These are phyloP conservation scores for Royoungia palumana DNA, from an alignment of 768 basidiomycete genomes.

Conservation along the genomic window DNA sequence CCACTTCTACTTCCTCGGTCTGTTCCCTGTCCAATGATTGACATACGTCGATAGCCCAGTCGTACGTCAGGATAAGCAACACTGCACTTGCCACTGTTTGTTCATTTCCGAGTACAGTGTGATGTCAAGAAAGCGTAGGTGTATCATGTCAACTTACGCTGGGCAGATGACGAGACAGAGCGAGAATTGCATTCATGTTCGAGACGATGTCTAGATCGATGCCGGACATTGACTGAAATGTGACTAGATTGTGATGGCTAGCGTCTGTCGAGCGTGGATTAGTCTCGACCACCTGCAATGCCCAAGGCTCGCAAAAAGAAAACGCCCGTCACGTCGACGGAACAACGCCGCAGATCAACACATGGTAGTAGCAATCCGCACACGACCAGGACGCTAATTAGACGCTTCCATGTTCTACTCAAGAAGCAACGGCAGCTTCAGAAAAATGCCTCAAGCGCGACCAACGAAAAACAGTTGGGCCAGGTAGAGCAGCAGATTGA, in stretches of 20 bases:
- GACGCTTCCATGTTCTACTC: constrained; percentile 75
- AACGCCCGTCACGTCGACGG: constrained; percentile 38
- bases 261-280: too few species aligned
- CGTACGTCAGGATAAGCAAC: too few species aligned
- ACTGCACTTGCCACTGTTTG: too few species aligned
- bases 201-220: too few species aligned
- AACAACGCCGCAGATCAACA: not conserved
- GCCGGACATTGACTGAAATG: too few species aligned
- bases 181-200: too few species aligned
- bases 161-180: too few species aligned
- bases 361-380: constrained; percentile 47
- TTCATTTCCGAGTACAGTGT: too few species aligned
- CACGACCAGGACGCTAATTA: constrained; percentile 70
- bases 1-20: constrained; percentile 90
- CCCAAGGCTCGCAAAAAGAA: constrained; percentile 44
- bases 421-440: constrained; percentile 63
- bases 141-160: too few species aligned
- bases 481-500: constrained; percentile 62
- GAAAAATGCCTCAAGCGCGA: constrained; percentile 17
- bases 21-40: constrained; percentile 70
- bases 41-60: constrained; percentile 91
- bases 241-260: too few species aligned
- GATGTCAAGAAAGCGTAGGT: too few species aligned
- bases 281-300: constrained; percentile 30
- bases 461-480: constrained; percentile 35